Conservation (phyloP, 306 rosid species). For the Corylus americana region DNA sequence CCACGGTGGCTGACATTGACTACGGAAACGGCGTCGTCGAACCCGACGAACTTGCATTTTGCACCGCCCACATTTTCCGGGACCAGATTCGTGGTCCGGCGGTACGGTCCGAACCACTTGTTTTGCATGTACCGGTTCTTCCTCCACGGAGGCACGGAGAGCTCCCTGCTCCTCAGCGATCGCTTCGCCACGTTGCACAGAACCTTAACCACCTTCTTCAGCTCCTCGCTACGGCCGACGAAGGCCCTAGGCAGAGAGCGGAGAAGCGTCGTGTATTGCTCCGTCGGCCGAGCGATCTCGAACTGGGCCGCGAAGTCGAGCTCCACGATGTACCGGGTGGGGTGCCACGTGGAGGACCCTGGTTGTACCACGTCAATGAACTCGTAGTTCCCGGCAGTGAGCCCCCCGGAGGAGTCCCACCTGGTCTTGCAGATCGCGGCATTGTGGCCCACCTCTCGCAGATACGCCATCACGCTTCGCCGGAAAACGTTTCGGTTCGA, state of each 20-base stretch:
- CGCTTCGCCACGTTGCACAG: constrained; percentile 56
- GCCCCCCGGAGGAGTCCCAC: constrained; percentile 54
- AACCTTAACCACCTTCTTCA: constrained; percentile 49
- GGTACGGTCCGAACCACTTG: constrained; percentile 78
- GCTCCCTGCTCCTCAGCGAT: constrained; percentile 51
- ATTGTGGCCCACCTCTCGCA: constrained; percentile 59
- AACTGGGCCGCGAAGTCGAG: constrained; percentile 54
- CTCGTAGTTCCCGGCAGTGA: constrained; percentile 60
- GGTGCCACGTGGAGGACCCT: constrained; percentile 22
- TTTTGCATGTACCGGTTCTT: constrained; percentile 74
- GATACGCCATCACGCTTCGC: constrained; percentile 59
- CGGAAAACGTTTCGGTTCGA: constrained; percentile 24
- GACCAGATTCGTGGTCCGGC: constrained; percentile 50
- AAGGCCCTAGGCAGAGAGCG: constrained; percentile 47
- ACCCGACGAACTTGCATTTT: constrained; percentile 59
- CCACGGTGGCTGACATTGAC: constrained; percentile 20
- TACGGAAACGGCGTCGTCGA: constrained; percentile 41
- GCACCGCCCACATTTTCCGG: constrained; percentile 35
- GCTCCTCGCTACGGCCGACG: constrained; percentile 58
- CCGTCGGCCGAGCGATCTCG: constrained; percentile 63
- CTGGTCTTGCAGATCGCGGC: constrained; percentile 79
- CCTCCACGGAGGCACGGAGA: constrained; percentile 82
- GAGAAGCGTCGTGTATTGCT: constrained; percentile 35
- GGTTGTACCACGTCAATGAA: constrained; percentile 65
- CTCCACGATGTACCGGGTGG: constrained; percentile 60